A percentile compares a stretch with the other conserved stretches of the same genome.
Evolutionary conservation across 2,329 filamentous ascomycete genomes (phyloP).

Genomic region (Diaporthe nobilis): DNA sequence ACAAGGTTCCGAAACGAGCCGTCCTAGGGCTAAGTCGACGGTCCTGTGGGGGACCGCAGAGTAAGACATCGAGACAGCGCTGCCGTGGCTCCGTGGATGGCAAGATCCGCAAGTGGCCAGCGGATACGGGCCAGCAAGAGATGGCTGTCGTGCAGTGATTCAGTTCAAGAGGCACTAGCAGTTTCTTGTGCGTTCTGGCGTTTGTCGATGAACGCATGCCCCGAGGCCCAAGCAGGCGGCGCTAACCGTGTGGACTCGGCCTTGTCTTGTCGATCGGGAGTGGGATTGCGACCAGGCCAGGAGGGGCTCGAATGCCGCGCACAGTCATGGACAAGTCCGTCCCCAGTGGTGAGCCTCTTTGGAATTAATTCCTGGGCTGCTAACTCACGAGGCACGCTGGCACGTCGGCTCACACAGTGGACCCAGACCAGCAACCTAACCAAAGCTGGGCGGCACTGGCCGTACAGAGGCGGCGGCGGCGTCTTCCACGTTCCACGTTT

Average conservation of each 20-base stretch:
- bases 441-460: background rate
- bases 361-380: conserved; percentile 8
- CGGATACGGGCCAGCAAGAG: conserved; percentile 25
- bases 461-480: conserved; percentile 2
- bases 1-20: conserved; percentile 25
- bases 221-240: conserved; percentile 38
- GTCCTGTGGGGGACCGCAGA: conserved; percentile 37
- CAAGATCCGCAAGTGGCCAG: conserved; percentile 32
- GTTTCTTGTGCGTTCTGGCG: conserved; percentile 37
- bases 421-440: background rate
- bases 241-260: conserved; percentile 29
- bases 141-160: conserved; percentile 35
- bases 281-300: conserved; percentile 11
- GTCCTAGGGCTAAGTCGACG: conserved; percentile 10
- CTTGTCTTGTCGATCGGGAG: conserved; percentile 4
- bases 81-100: conserved; percentile 31
- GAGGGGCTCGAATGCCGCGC: conserved; percentile 17
- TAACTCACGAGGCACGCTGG: background rate
- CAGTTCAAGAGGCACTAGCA: conserved; percentile 34
- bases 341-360: conserved; percentile 9
- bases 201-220: conserved; percentile 29
- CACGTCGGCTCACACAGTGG: background rate
- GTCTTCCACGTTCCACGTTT: background rate
- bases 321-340: conserved; percentile 25
- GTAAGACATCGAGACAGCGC: conserved; percentile 39